Conservation (phyloP, 768 basidiomycete genomes). For the Boletus pseudopeckii region DNA sequence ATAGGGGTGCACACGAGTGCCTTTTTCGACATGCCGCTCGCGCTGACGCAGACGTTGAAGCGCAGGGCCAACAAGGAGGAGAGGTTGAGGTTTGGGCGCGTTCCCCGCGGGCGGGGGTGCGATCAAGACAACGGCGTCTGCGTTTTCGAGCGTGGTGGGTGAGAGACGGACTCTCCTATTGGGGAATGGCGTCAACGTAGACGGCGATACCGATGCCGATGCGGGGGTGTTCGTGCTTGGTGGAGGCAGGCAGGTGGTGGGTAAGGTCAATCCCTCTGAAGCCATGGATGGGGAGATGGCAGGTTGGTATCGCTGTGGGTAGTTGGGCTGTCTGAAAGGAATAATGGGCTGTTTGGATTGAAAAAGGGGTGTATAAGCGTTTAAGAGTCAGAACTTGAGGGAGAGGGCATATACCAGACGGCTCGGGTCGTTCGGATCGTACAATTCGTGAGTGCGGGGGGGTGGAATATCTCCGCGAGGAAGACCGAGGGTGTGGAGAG, state of each 20-base stretch:
- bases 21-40: slow-evolving; percentile 39
- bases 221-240: background rate
- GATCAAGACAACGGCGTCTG: slow-evolving; percentile 50
- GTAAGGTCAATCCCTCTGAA: slow-evolving; percentile 39
- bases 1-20: slow-evolving; percentile 56
- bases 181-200: slow-evolving; percentile 8
- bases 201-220: background rate
- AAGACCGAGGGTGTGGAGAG: slow-evolving; percentile 49
- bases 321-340: background rate
- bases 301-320: background rate
- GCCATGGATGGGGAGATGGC: slow-evolving; percentile 34
- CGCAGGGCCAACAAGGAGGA: slow-evolving; percentile 51
- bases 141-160: slow-evolving; percentile 49
- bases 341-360: background rate
- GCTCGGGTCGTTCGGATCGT: slow-evolving; percentile 4
- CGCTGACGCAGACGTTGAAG: slow-evolving; percentile 45
- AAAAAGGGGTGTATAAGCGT: background rate
- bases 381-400: background rate
- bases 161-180: slow-evolving; percentile 39
- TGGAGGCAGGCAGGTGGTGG: slow-evolving; percentile 12
- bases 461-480: slow-evolving; percentile 8
- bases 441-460: slow-evolving; percentile 11
- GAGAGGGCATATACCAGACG: slow-evolving; percentile 12
- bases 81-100: slow-evolving; percentile 20
- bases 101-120: slow-evolving; percentile 30